These are phyloP conservation scores for Polytrichum formosum DNA, from an alignment of 225 moss, liverwort and hornwort species.

Conservation along the genomic window DNA sequence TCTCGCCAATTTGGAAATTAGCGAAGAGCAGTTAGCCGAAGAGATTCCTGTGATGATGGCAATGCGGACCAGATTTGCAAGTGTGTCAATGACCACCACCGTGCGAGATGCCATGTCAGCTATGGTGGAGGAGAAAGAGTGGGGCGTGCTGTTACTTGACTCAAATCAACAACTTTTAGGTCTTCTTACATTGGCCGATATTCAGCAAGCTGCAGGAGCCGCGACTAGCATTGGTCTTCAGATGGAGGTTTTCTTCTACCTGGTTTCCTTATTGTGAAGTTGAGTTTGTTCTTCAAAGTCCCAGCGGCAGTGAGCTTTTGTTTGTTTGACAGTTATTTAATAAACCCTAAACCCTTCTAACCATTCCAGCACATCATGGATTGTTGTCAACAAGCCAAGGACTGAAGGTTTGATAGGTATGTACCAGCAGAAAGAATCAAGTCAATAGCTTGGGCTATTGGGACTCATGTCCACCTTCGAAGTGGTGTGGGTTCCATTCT, in stretches of 20 bases:
- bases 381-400: too few species aligned
- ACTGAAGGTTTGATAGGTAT: too few species aligned
- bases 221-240: slow-evolving; percentile 40
- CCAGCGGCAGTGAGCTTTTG: not conserved
- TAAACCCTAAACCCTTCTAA: too few species aligned
- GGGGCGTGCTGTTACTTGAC: slow-evolving; percentile 88
- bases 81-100: slow-evolving; percentile 47
- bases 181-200: slow-evolving; percentile 81
- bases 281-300: too few species aligned
- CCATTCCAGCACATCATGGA: too few species aligned
- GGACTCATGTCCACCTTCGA: too few species aligned
- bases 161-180: slow-evolving; percentile 62
- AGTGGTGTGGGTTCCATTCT: too few species aligned
- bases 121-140: slow-evolving; percentile 79
- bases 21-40: slow-evolving; percentile 67
- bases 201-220: slow-evolving; percentile 80
- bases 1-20: slow-evolving; percentile 60
- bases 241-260: slow-evolving; percentile 41
- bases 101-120: slow-evolving; percentile 72
- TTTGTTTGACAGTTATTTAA: not conserved
- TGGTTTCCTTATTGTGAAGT: too few species aligned
- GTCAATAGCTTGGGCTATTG: too few species aligned
- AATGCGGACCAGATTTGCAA: slow-evolving; percentile 80
- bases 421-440: too few species aligned
- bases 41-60: slow-evolving; percentile 78